phyloP scores from a whole-genome alignment of 805 yeast species.

The Maudiozyma saulgeensis region DNA sequence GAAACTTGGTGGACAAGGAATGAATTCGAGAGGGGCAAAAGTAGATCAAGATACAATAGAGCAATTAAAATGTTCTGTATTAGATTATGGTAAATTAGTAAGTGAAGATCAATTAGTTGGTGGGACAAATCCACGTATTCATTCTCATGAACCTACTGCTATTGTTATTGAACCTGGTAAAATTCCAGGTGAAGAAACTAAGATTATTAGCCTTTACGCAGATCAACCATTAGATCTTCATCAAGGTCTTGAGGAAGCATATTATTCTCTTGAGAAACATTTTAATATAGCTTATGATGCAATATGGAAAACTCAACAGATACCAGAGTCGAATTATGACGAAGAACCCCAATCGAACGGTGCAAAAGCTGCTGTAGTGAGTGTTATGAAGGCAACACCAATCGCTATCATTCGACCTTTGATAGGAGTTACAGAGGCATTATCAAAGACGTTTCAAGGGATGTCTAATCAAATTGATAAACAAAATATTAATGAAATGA shows the following conservation, averaged over 20 bases:
- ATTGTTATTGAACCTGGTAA: slow-evolving; percentile 16
- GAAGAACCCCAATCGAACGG: slow-evolving; percentile 30
- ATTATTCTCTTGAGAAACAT: slow-evolving; percentile 59
- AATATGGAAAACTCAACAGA: slow-evolving; percentile 47
- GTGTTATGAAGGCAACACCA: slow-evolving; percentile 70
- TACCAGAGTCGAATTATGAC: slow-evolving; percentile 34
- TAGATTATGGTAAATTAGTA: slow-evolving; percentile 18
- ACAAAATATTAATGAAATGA: slow-evolving; percentile 43
- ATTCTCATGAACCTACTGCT: slow-evolving; percentile 22
- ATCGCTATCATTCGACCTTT: slow-evolving; percentile 72
- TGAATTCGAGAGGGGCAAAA: slow-evolving; percentile 34
- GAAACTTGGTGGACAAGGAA: slow-evolving; percentile 65
- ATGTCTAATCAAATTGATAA: slow-evolving; percentile 74
- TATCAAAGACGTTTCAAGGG: slow-evolving; percentile 75
- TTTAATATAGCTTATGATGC: slow-evolving; percentile 56
- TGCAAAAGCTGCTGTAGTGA: slow-evolving; percentile 56
- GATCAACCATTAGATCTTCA: slow-evolving; percentile 67
- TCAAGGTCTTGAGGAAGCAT: slow-evolving; percentile 72
- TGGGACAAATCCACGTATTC: slow-evolving; percentile 26
- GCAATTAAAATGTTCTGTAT: not conserved
- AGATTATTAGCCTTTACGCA: slow-evolving; percentile 62
- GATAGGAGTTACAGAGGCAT: slow-evolving; percentile 87
- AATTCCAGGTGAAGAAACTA: slow-evolving; percentile 19
- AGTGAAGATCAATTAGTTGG: slow-evolving; percentile 31
- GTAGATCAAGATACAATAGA: not conserved